Conservation (phyloP, 1,284 basidiomycete species). For the Marasmius fiardii region DNA sequence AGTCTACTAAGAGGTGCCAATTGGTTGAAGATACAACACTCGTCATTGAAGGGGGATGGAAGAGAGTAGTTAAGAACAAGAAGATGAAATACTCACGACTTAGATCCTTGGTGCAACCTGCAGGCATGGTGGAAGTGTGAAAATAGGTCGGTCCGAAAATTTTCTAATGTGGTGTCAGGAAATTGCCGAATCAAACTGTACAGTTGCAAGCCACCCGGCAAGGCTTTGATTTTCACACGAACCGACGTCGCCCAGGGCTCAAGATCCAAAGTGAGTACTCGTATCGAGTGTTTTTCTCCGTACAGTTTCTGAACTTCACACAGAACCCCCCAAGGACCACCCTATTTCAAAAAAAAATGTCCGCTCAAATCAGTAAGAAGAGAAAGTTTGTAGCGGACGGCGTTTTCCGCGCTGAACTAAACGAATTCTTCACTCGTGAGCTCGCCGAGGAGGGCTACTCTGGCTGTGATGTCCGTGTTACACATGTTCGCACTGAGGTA, state of each 20-base stretch:
- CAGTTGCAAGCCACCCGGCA: conserved; percentile 4
- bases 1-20: conserved; percentile 90
- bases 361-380: conserved; percentile 90
- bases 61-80: conserved; percentile 13
- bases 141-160: conserved; percentile 3
- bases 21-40: conserved; percentile 75
- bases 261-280: conserved; percentile 16
- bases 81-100: neutral
- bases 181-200: neutral
- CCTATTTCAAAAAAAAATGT: conserved; percentile 47
- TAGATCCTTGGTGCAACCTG: conserved; percentile 12
- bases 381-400: conserved; percentile 98
- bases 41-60: conserved; percentile 46
- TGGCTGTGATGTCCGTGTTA: conserved; percentile 99
- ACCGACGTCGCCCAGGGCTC: neutral
- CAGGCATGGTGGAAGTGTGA: conserved; percentile 3
- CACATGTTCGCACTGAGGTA: conserved; percentile 97
- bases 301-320: neutral
- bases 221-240: neutral
- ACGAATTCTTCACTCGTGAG: conserved; percentile 98
- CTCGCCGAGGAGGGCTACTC: conserved; percentile 99
- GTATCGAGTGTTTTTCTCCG: conserved; percentile 4
- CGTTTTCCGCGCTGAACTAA: conserved; percentile 98
- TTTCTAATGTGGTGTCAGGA: conserved; percentile 16
- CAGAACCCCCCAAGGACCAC: conserved; percentile 11